Evolutionary conservation across 1,139 yeast species (phyloP).

Genomic region (Hemisphaericaspora lyxosophila): DNA sequence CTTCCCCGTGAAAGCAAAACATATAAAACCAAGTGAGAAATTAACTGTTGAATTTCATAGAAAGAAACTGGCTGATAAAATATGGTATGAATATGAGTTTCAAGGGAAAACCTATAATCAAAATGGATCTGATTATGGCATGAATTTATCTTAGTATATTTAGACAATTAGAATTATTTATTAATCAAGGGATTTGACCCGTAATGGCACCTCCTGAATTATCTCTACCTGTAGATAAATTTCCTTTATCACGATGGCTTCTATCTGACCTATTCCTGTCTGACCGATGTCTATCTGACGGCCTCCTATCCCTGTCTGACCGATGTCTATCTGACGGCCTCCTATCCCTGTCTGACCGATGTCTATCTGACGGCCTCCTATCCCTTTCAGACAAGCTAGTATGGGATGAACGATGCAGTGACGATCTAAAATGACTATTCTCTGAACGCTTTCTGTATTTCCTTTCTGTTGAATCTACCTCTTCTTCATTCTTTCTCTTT

Average conservation of each 20-base stretch:
- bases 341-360: background rate
- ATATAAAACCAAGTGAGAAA: conserved; percentile 43
- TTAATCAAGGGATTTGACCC: too few species aligned
- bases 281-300: conserved; percentile 4
- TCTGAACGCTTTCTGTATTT: conserved; percentile 3
- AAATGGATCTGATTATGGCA: conserved; percentile 25
- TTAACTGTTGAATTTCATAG: conserved; percentile 44
- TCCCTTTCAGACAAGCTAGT: background rate
- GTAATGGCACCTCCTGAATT: too few species aligned
- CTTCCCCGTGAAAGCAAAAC: conserved; percentile 63
- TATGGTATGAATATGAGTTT: conserved; percentile 77
- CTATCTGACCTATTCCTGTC: conserved; percentile 1
- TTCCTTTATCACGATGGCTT: background rate
- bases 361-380: background rate
- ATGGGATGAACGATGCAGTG: conserved; percentile 1
- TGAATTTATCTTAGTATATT: conserved; percentile 22
- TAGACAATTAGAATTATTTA: background rate
- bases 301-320: background rate
- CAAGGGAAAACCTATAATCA: conserved; percentile 21
- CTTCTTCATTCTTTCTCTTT: conserved; percentile 3
- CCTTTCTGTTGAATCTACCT: conserved; percentile 3
- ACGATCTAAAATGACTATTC: conserved; percentile 10
- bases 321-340: background rate
- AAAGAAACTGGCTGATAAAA: conserved; percentile 27
- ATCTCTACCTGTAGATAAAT: too few species aligned